These are phyloP conservation scores for Metschnikowia lochheadii DNA, from an alignment of 805 yeast genomes.

Conservation along the genomic window DNA sequence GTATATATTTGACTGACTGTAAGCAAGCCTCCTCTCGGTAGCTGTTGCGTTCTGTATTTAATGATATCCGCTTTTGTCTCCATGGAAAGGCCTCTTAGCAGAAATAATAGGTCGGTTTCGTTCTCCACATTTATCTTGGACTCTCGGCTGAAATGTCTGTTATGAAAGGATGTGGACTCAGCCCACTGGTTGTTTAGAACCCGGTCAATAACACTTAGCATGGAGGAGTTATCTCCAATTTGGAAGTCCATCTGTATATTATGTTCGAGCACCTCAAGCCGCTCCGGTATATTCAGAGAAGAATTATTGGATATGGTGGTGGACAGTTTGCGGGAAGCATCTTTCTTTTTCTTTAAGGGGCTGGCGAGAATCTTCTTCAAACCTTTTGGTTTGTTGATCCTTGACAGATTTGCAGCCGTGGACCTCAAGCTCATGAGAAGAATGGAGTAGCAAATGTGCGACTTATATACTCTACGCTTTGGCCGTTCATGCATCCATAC, in stretches of 20 bases:
- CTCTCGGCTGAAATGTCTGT: conserved; percentile 17
- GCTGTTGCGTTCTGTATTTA: conserved; percentile 27
- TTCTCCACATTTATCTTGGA: conserved; percentile 9
- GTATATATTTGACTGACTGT: conserved; percentile 48
- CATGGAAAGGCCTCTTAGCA: conserved; percentile 31
- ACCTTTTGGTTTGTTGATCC: conserved; percentile 21
- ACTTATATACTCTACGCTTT: background rate
- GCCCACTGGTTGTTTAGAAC: conserved; percentile 37
- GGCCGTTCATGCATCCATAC: background rate
- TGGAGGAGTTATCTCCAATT: conserved; percentile 26
- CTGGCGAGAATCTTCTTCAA: conserved; percentile 24
- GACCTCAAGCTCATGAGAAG: conserved; percentile 22
- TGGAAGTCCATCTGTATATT: conserved; percentile 40
- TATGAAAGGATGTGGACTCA: conserved; percentile 29
- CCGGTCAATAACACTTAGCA: conserved; percentile 30
- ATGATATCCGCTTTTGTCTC: conserved; percentile 34
- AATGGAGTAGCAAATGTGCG: conserved; percentile 2
- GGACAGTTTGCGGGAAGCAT: conserved; percentile 1
- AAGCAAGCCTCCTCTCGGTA: conserved; percentile 37
- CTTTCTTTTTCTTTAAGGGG: conserved; percentile 21
- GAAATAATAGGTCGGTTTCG: conserved; percentile 30
- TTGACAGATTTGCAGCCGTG: conserved; percentile 40
- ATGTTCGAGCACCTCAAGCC: conserved; percentile 25
- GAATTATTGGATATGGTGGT: background rate
- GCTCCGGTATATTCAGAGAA: conserved; percentile 6